Evolutionary conservation across 176 grass and related monocot species (phyloP).

Genomic region (Lolium multiflorum): DNA sequence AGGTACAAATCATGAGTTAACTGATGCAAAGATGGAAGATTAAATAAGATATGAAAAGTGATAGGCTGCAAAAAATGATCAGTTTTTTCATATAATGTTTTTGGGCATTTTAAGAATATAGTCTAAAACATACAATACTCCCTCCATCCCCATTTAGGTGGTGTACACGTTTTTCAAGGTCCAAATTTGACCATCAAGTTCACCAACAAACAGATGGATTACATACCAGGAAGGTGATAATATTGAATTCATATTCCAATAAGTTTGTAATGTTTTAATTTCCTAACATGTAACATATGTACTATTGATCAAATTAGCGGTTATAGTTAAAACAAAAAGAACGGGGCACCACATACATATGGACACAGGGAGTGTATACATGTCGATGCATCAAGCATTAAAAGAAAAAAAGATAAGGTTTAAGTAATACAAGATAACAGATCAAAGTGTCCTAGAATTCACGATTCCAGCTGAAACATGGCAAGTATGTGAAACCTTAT

Average conservation of each 20-base stretch:
- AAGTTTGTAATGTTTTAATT: no score
- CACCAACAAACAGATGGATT: no score
- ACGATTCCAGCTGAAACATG: not conserved
- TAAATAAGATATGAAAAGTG: slow-evolving; percentile 6
- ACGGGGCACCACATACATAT: no score
- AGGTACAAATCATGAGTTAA: slow-evolving; percentile 24
- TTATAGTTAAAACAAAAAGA: no score
- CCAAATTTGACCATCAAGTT: no score
- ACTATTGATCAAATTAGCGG: no score
- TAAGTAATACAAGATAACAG: slow-evolving; percentile 8
- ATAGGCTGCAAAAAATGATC: not conserved
- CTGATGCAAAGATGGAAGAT: not conserved
- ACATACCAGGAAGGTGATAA: no score
- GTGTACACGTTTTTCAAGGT: no score
- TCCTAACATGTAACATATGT: no score
- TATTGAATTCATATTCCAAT: no score
- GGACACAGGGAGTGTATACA: not conserved
- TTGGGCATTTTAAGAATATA: not conserved
- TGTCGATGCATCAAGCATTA: not conserved
- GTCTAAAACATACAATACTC: not conserved
- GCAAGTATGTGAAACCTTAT: not conserved
- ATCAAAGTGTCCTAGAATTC: not conserved
- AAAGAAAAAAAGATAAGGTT: not conserved
- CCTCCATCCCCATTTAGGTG: no score
- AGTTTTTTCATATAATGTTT: not conserved